phyloP scores from a whole-genome alignment of 768 basidiomycete species.

The Naganishia onofrii region DNA sequence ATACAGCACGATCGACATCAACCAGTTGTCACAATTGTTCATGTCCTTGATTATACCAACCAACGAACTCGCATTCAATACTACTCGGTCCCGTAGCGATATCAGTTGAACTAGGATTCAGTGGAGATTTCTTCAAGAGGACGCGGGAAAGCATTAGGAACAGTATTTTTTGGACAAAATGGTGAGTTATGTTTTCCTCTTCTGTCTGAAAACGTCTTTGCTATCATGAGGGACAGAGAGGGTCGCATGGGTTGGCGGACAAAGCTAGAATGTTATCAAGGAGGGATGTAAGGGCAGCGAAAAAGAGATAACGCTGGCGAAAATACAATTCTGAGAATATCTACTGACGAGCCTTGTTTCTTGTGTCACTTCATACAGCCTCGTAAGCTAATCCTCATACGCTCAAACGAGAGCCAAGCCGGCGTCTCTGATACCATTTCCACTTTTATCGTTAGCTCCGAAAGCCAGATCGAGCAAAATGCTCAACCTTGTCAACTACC shows the following conservation, averaged over 20 bases:
- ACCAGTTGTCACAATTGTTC: neutral
- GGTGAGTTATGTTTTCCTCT: conserved; percentile 13
- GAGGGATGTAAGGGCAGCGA: neutral
- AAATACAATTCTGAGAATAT: neutral
- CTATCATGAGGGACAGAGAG: neutral
- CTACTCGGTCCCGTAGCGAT: neutral
- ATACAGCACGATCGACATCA: conserved; percentile 11
- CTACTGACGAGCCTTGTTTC: neutral
- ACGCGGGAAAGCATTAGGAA: conserved; percentile 7
- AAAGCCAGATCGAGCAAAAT: conserved; percentile 98
- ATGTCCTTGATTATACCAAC: neutral
- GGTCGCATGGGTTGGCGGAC: neutral
- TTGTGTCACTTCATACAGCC: neutral
- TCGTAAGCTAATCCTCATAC: neutral
- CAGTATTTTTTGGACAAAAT: conserved; percentile 2
- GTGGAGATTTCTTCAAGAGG: neutral
- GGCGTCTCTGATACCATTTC: neutral
- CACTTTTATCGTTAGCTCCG: conserved; percentile 57
- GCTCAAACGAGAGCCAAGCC: neutral
- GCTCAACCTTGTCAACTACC: conserved; percentile 95
- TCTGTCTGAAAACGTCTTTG: neutral
- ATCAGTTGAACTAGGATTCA: neutral
- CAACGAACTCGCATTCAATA: neutral
- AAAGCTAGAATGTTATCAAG: neutral
- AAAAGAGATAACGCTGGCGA: neutral